phyloP scores from a whole-genome alignment of 1,139 yeast genomes.

The Kodamaea fungicola region DNA sequence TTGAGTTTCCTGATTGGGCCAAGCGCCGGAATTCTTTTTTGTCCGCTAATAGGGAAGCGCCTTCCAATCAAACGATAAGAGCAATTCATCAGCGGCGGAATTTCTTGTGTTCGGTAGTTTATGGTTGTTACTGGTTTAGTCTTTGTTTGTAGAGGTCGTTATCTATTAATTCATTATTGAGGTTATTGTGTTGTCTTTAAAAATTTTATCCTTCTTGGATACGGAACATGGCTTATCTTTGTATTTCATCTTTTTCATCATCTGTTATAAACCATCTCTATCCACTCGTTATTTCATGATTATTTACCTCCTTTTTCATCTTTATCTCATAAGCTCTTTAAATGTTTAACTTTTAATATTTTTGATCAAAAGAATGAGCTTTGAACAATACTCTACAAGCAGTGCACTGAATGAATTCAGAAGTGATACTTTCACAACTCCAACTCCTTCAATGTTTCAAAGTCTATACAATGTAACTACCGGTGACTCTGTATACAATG shows the following conservation, averaged over 20 bases:
- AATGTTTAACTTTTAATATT: neutral
- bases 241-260: neutral
- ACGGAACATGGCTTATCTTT: neutral
- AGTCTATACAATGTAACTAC: conserved; percentile 19
- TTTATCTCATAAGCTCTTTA: neutral
- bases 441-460: conserved; percentile 70
- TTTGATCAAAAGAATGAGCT: neutral
- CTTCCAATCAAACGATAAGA: too few species aligned
- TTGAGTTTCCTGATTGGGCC: too few species aligned
- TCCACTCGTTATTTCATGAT: too few species aligned
- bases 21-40: too few species aligned
- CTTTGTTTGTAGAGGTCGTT: too few species aligned
- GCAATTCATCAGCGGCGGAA: too few species aligned
- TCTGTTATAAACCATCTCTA: too few species aligned
- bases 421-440: conserved; percentile 92
- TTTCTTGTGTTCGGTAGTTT: too few species aligned
- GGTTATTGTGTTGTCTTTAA: neutral
- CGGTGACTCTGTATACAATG: conserved; percentile 46
- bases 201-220: too few species aligned
- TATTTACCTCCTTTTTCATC: neutral
- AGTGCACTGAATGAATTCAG: conserved; percentile 45
- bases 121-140: too few species aligned
- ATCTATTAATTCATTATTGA: too few species aligned
- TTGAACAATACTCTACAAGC: conserved; percentile 10
- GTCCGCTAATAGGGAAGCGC: too few species aligned